Evolutionary conservation across 345 rosid genomes (phyloP).

Genomic region (Pelargonium nanum): DNA sequence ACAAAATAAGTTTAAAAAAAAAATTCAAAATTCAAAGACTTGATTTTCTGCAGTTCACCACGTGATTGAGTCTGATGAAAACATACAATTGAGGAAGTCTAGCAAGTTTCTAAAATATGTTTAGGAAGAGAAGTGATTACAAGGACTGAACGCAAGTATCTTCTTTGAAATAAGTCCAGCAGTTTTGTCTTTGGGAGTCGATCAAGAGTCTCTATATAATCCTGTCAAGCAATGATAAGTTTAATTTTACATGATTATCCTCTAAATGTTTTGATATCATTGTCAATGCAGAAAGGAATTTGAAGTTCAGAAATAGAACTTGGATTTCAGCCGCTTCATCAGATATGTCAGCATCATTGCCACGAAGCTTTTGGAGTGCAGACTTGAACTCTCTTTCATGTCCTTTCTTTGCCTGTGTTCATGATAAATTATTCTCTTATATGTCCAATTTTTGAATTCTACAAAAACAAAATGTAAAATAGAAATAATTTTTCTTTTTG

Average conservation of each 20-base stretch:
- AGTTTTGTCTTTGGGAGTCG: conserved; percentile 59
- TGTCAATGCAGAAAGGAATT: too few species aligned
- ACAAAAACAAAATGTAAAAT: too few species aligned
- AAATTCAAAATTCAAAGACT: too few species aligned
- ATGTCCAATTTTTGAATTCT: not conserved
- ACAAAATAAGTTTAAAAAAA: too few species aligned
- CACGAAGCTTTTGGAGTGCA: conserved; percentile 70
- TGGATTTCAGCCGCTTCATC: conserved; percentile 64
- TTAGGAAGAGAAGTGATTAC: conserved; percentile 27
- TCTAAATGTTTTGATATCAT: not conserved
- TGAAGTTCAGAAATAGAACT: too few species aligned
- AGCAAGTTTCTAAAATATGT: not conserved
- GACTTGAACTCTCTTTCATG: conserved; percentile 49
- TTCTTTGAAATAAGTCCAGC: conserved; percentile 57
- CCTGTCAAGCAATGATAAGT: conserved; percentile 35
- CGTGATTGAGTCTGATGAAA: too few species aligned
- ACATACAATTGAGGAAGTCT: not conserved
- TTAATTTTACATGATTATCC: not conserved
- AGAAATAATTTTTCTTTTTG: not conserved
- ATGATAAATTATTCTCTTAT: not conserved
- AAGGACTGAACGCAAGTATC: conserved; percentile 60
- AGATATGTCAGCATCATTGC: conserved; percentile 63
- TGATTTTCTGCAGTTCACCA: too few species aligned
- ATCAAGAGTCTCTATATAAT: conserved; percentile 60
- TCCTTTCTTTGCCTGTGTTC: conserved; percentile 64